A percentile compares a stretch with the other conserved stretches of the same genome.
Conservation (phyloP, 331 rosid genomes). For the Pyracantha coccinea region DNA sequence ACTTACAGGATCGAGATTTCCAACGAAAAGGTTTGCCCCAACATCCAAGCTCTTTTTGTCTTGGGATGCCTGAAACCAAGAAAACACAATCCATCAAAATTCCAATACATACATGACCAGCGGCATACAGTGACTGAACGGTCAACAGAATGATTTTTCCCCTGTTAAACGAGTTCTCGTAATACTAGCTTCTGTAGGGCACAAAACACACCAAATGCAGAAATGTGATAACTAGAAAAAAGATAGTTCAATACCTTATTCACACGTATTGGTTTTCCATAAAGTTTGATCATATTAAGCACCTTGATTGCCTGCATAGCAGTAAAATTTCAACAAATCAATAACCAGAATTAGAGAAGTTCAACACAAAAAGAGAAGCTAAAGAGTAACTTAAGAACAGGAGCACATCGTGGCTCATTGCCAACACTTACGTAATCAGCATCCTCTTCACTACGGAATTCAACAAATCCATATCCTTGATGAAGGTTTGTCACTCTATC, state of each 20-base stretch:
- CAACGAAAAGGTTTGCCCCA: conserved; percentile 95
- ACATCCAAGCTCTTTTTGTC: conserved; percentile 98
- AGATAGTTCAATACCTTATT: conserved; percentile 51
- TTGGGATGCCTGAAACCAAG: conserved; percentile 81
- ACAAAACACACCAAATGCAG: not conserved
- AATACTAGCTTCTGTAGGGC: not conserved
- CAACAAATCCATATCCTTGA: conserved; percentile 97
- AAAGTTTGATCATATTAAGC: conserved; percentile 90
- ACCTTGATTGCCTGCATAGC: conserved; percentile 86
- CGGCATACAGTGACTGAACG: not conserved
- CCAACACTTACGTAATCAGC: conserved; percentile 64
- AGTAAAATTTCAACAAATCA: not conserved
- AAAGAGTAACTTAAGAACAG: not conserved
- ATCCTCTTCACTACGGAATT: conserved; percentile 94
- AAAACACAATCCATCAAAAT: not conserved
- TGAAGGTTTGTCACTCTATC: conserved; percentile 93
- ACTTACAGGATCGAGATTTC: conserved; percentile 93
- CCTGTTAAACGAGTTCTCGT: not conserved
- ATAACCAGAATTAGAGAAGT: not conserved
- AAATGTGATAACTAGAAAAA: not conserved
- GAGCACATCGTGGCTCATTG: not conserved
- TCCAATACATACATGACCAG: not conserved
- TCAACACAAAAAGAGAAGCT: not conserved
- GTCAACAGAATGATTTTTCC: not conserved
- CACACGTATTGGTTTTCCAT: conserved; percentile 67